A percentile compares a stretch with the other conserved stretches of the same genome.
Conservation (phyloP, 768 basidiomycete species). For the Lentinula sp. region DNA sequence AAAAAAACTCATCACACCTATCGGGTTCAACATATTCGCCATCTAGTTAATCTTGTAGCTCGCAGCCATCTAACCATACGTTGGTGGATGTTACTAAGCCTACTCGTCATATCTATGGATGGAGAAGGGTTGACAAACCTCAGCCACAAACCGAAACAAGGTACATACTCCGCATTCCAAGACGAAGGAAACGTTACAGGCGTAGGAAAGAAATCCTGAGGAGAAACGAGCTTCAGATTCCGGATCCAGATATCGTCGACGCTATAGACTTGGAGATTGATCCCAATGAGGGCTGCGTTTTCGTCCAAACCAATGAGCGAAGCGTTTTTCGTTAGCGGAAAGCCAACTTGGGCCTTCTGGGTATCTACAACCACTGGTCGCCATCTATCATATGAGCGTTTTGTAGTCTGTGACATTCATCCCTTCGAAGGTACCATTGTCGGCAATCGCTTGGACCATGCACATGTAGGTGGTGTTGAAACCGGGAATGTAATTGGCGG, state of each 20-base stretch:
- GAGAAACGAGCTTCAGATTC: conserved; percentile 13
- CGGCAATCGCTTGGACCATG: conserved; percentile 9
- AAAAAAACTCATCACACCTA: conserved; percentile 1
- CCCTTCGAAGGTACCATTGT: conserved; percentile 13
- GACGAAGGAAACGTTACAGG: conserved; percentile 13
- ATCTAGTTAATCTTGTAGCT: conserved; percentile 11
- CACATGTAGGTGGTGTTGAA: conserved; percentile 11
- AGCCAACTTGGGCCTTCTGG: conserved; percentile 13
- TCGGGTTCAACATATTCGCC: conserved; percentile 11
- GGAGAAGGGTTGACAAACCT: no score
- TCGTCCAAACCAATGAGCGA: conserved; percentile 13
- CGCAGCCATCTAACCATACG: conserved; percentile 13
- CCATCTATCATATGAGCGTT: conserved; percentile 11
- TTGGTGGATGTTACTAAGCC: conserved; percentile 12
- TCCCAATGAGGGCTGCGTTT: conserved; percentile 10
- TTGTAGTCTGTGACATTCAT: conserved; percentile 13
- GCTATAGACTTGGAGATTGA: conserved; percentile 9
- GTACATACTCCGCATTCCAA: conserved; percentile 7
- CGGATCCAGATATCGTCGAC: conserved; percentile 13
- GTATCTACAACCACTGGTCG: conserved; percentile 9
- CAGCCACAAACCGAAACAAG: no score
- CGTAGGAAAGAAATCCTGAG: conserved; percentile 13
- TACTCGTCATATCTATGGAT: conserved; percentile 2
- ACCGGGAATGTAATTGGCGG: conserved; percentile 6
- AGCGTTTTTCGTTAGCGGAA: conserved; percentile 10